Evolutionary conservation across 805 yeast genomes (phyloP), one percentile per base, ranked within the genome.

Genomic region (Ogataea sp.): DNA sequence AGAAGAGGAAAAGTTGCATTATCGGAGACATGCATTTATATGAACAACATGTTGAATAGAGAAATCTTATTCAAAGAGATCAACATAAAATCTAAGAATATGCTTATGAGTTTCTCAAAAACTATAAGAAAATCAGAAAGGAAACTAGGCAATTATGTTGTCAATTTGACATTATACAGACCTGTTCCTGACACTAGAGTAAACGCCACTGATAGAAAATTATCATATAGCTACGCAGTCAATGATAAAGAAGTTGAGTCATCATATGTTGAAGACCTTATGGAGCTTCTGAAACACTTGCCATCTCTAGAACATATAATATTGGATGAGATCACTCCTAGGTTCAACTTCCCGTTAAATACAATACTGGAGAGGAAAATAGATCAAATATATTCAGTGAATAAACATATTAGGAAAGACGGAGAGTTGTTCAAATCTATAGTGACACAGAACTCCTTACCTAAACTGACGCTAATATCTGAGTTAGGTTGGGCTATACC

Each of bases 401-500:
- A 13, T 9, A 31, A 18, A 18, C 9, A 15, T 18, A 18, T 11
- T 14, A 20, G 52, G 3, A 46, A 23, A 8, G 11, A 23, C 11
- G n/a, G n/a, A n/a, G n/a, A 9, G 27, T 5, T 8, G 20, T 9
- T 20, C 31, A 20, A n/a, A n/a, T n/a, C n/a, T n/a, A n/a, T n/a
- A n/a, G n/a, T n/a, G n/a, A n/a, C n/a, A n/a, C n/a, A n/a, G n/a
- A 24, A 20, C 17, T 36, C 42, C 3, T 10, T 71, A 6, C 43
- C 58, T 2, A 58, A 46, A n/a, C 49, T 72, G n/a, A 50, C 52
- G 4, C 47, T 72, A 2, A 57, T 65, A 4, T 64, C 75, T 0
- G 72, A 71, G 43, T 41, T 64, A 0, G 76, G 75, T 2, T 70
- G 77, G 77, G 67, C 69, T 26, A 69, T 77, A 14, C 75, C 80